Evolutionary conservation across 129 eudicot species (phyloP).

Genomic region (carrot (Daucus carota)): DNA sequence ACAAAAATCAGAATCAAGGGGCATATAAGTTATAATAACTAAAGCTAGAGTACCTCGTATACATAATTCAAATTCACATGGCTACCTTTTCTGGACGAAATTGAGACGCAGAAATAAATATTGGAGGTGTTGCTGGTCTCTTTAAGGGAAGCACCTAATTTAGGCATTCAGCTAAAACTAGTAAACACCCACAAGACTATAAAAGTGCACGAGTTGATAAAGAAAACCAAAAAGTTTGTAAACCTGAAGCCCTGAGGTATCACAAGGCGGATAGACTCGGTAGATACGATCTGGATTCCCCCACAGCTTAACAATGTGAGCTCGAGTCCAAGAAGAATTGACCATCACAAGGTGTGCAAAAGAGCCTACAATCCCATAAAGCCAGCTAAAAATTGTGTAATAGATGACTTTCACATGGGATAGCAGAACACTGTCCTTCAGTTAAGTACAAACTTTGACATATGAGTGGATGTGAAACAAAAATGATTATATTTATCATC

Average conservation of each 20-base stretch:
- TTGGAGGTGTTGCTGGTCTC: constrained; percentile 43
- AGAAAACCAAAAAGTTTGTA: background rate
- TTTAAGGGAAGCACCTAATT: constrained; percentile 77
- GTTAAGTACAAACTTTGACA: constrained; percentile 8
- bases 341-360: constrained; percentile 86
- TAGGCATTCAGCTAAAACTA: constrained; percentile 15
- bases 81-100: constrained; percentile 99
- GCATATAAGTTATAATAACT: background rate
- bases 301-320: constrained; percentile 87
- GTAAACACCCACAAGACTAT: constrained; percentile 8
- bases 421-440: constrained; percentile 50
- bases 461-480: background rate
- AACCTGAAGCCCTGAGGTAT: constrained; percentile 92
- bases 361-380: constrained; percentile 94
- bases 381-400: constrained; percentile 75
- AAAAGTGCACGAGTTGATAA: background rate
- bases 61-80: constrained; percentile 14
- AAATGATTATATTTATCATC: background rate
- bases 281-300: constrained; percentile 54
- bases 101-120: constrained; percentile 84
- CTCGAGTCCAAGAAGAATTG: constrained; percentile 91
- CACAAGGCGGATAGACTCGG: constrained; percentile 97
- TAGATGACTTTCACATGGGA: constrained; percentile 75
- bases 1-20: constrained; percentile 5
- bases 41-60: constrained; percentile 25